These are phyloP conservation scores for Sclerotinia trifoliorum DNA, from an alignment of 2,329 filamentous ascomycete genomes.

Conservation along the genomic window DNA sequence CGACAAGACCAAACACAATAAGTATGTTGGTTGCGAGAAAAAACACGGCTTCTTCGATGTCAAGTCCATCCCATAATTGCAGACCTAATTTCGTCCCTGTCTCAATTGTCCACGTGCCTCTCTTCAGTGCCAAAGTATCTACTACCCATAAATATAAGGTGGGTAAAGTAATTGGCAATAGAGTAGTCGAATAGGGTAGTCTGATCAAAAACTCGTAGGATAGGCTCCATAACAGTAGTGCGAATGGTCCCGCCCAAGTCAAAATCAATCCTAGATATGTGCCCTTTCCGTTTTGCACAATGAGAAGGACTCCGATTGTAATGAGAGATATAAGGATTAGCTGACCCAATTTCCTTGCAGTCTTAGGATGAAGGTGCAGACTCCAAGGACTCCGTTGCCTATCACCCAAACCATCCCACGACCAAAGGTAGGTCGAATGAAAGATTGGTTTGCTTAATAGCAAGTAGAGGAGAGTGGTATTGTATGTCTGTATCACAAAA, in stretches of 20 bases:
- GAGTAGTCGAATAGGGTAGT: constrained; percentile 57
- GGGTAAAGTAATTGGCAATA: constrained; percentile 59
- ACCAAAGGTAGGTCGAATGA: constrained; percentile 55
- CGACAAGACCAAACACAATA: constrained; percentile 66
- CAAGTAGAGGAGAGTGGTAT: constrained; percentile 66
- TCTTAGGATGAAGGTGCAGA: constrained; percentile 22
- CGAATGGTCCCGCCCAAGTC: constrained; percentile 65
- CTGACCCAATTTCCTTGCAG: constrained; percentile 50
- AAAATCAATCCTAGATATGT: constrained; percentile 71
- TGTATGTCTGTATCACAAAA: constrained; percentile 75
- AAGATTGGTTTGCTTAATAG: constrained; percentile 61
- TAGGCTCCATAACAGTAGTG: constrained; percentile 62
- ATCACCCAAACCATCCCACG: constrained; percentile 24
- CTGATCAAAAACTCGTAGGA: constrained; percentile 62
- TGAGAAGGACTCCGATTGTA: constrained; percentile 46
- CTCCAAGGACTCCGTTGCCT: constrained; percentile 24
- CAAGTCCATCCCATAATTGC: constrained; percentile 62
- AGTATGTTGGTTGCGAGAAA: constrained; percentile 69
- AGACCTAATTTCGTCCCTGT: constrained; percentile 64
- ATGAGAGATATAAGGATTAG: constrained; percentile 47
- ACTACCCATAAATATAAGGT: constrained; percentile 72
- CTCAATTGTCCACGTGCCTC: constrained; percentile 72
- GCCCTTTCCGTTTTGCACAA: constrained; percentile 48
- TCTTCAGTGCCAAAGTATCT: constrained; percentile 63
- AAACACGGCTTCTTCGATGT: constrained; percentile 73